phyloP scores from a whole-genome alignment of 2,329 filamentous ascomycete genomes.

The Knoxdaviesia capensis region DNA sequence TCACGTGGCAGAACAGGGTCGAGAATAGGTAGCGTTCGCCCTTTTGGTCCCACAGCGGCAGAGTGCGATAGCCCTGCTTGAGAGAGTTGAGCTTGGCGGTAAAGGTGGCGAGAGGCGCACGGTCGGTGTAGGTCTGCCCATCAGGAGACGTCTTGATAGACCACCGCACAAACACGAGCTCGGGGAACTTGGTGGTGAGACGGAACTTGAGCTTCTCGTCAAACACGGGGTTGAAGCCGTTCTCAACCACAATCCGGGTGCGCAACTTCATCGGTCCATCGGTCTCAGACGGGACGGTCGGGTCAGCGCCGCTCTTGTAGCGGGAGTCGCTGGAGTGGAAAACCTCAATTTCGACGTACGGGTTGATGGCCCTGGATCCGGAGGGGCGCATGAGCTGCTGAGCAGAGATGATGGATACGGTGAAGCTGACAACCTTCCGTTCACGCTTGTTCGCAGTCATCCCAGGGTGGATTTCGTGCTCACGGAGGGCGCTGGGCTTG shows the following conservation, averaged over 20 bases:
- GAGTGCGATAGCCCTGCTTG: conserved; percentile 78
- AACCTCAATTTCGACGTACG: conserved; percentile 88
- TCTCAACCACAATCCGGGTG: conserved; percentile 64
- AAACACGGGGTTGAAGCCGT: conserved; percentile 87
- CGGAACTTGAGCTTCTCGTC: conserved; percentile 61
- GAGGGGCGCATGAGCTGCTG: conserved; percentile 80
- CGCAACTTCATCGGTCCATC: conserved; percentile 53
- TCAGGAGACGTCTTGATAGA: conserved; percentile 75
- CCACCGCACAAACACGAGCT: conserved; percentile 84
- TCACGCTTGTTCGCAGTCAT: conserved; percentile 46
- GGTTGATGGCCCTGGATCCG: conserved; percentile 58
- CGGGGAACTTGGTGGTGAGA: conserved; percentile 83
- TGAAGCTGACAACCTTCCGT: conserved; percentile 67
- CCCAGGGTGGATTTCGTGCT: conserved; percentile 35
- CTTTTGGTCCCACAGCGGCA: conserved; percentile 72
- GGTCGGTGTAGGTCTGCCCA: conserved; percentile 46
- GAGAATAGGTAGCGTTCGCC: conserved; percentile 92
- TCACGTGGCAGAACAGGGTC: conserved; percentile 78
- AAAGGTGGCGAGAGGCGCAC: conserved; percentile 60
- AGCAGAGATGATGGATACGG: conserved; percentile 76
- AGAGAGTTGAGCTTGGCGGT: conserved; percentile 82
- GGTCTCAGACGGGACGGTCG: conserved; percentile 22
- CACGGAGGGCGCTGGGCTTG: conserved; percentile 72
- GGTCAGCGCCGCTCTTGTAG: conserved; percentile 61
- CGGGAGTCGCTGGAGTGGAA: conserved; percentile 86